phyloP scores from a whole-genome alignment of 1,139 yeast species.

The Geotrichum aggregatum region DNA sequence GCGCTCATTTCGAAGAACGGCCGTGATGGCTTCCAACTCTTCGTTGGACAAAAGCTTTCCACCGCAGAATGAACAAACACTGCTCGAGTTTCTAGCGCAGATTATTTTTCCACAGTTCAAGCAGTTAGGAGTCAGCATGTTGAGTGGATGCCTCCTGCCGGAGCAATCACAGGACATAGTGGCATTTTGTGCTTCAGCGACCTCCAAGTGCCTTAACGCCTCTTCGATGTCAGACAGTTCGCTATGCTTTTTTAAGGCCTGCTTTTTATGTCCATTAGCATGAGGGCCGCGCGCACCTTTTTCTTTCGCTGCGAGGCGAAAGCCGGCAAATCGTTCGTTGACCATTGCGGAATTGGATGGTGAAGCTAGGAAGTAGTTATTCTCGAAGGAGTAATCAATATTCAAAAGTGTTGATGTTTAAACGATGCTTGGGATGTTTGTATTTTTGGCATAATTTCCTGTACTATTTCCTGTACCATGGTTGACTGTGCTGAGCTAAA shows the following conservation, averaged over 20 bases:
- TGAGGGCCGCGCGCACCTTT: not conserved
- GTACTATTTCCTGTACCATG: no score
- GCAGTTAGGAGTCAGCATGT: slow-evolving; percentile 90
- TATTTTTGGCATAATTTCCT: no score
- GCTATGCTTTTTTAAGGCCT: slow-evolving; percentile 10
- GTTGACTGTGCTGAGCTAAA: no score
- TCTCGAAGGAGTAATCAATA: no score
- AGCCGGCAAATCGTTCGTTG: slow-evolving; percentile 12
- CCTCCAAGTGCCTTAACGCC: slow-evolving; percentile 11
- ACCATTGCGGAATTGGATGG: no score
- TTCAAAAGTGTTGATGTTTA: no score
- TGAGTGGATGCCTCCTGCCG: slow-evolving; percentile 73
- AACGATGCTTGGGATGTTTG: not conserved
- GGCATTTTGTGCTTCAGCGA: slow-evolving; percentile 31
- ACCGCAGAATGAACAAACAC: slow-evolving; percentile 85
- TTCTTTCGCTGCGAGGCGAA: slow-evolving; percentile 1
- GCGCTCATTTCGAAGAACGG: slow-evolving; percentile 38
- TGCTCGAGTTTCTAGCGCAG: slow-evolving; percentile 80
- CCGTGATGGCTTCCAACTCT: slow-evolving; percentile 55
- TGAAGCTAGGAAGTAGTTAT: no score
- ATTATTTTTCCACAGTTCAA: slow-evolving; percentile 90
- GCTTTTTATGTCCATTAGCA: not conserved
- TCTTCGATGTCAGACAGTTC: slow-evolving; percentile 18
- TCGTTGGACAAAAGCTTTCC: slow-evolving; percentile 55
- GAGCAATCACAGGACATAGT: slow-evolving; percentile 58